Conservation (phyloP, 768 basidiomycete species). For the Tricholoma sp. region DNA sequence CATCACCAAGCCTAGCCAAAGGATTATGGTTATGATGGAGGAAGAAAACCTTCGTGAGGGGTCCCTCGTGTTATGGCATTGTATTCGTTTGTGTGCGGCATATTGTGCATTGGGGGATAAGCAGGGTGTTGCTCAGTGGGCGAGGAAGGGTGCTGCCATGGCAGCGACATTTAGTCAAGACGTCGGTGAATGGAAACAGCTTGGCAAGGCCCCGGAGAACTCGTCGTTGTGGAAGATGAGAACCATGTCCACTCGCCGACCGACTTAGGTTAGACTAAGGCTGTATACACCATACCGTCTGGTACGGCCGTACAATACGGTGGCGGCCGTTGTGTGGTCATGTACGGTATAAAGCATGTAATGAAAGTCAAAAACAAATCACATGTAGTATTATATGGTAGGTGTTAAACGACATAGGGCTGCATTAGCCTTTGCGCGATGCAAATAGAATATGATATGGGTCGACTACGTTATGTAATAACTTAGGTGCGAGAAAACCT, state of each 20-base stretch:
- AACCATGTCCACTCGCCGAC: not conserved
- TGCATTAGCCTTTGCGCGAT: too few relatives aligned
- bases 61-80: not conserved
- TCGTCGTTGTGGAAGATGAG: not conserved
- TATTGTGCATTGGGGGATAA: not conserved
- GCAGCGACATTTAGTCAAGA: not conserved
- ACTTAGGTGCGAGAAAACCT: too few relatives aligned
- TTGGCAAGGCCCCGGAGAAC: not conserved
- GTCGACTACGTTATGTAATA: too few relatives aligned
- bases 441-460: too few relatives aligned
- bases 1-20: constrained; percentile 1
- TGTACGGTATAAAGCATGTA: too few relatives aligned
- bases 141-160: not conserved
- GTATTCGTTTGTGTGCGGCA: not conserved
- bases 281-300: too few relatives aligned
- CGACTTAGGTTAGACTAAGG: too few relatives aligned
- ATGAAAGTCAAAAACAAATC: too few relatives aligned
- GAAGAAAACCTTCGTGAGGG: not conserved
- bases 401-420: too few relatives aligned
- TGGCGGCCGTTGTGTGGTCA: too few relatives aligned
- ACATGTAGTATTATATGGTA: too few relatives aligned
- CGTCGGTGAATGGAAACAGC: not conserved
- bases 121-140: not conserved
- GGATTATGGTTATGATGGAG: not conserved
- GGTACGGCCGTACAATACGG: too few relatives aligned